Conservation (phyloP, 1,284 basidiomycete genomes). For the Papiliotrema fonsecae region DNA sequence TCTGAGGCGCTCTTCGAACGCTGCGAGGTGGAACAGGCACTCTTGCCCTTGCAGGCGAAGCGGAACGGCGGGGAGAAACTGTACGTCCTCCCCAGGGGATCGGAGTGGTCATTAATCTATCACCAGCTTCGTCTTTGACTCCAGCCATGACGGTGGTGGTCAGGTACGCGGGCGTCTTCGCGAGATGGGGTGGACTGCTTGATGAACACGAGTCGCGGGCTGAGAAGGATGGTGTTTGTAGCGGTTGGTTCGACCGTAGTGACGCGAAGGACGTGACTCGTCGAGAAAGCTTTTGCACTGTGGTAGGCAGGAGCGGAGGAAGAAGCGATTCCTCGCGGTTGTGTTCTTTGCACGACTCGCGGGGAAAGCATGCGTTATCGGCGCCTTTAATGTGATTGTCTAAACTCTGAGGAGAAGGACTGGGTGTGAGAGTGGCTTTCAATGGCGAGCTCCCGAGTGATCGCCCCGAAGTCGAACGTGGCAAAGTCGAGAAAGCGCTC, state of each 20-base stretch:
- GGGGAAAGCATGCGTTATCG: background rate
- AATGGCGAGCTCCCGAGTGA: background rate
- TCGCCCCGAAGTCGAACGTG: background rate
- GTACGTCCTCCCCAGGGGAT: background rate
- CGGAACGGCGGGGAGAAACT: background rate
- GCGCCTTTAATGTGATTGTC: background rate
- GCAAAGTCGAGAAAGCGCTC: background rate
- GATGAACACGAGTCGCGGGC: background rate
- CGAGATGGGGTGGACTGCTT: no score
- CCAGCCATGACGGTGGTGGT: background rate
- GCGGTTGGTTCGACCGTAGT: background rate
- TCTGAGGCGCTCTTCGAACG: background rate
- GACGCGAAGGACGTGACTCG: background rate
- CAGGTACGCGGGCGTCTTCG: background rate
- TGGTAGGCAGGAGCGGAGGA: conserved; percentile 1
- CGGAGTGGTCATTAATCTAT: background rate
- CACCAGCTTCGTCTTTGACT: background rate
- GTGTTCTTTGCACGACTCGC: background rate
- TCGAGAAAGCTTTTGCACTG: background rate
- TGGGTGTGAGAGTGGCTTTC: background rate
- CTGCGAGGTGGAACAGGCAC: background rate
- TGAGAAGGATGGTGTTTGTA: background rate
- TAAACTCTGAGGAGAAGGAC: background rate
- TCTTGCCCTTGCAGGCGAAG: background rate
- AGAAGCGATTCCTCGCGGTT: background rate